These are phyloP conservation scores for Verticillium klebahnii DNA, from an alignment of 2,329 filamentous ascomycete genomes.

Conservation along the genomic window DNA sequence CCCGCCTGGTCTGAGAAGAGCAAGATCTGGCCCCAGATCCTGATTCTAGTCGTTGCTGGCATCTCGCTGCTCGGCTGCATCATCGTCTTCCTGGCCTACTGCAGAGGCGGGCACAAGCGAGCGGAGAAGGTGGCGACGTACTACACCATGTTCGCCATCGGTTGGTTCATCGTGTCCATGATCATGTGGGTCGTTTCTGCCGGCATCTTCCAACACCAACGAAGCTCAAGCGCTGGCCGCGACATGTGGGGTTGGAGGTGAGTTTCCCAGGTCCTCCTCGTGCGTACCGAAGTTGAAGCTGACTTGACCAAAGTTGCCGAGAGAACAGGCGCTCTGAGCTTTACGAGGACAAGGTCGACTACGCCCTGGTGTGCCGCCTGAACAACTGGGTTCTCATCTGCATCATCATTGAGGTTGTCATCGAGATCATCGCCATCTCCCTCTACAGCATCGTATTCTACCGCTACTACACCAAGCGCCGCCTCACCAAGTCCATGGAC, in stretches of 20 bases:
- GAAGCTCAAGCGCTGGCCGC: slow-evolving; percentile 64
- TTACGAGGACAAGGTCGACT: slow-evolving; percentile 78
- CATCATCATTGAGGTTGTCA: slow-evolving; percentile 92
- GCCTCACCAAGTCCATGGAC: slow-evolving; percentile 95
- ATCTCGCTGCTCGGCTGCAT: slow-evolving; percentile 78
- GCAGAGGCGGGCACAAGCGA: slow-evolving; percentile 77
- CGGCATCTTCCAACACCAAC: slow-evolving; percentile 74
- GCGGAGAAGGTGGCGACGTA: slow-evolving; percentile 94
- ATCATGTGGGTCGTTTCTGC: slow-evolving; percentile 89
- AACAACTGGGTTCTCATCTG: slow-evolving; percentile 95
- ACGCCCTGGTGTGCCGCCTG: slow-evolving; percentile 85
- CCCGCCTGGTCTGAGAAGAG: slow-evolving; percentile 81
- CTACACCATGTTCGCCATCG: slow-evolving; percentile 90
- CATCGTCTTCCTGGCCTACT: slow-evolving; percentile 79
- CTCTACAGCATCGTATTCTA: slow-evolving; percentile 97
- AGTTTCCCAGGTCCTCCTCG: neutral
- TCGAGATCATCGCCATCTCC: slow-evolving; percentile 85
- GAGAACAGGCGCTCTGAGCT: slow-evolving; percentile 76
- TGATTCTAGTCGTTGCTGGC: slow-evolving; percentile 73
- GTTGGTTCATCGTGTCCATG: slow-evolving; percentile 90
- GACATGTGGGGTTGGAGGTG: slow-evolving; percentile 91
- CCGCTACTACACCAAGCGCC: slow-evolving; percentile 94
- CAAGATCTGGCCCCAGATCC: slow-evolving; percentile 82
- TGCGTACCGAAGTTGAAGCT: neutral
- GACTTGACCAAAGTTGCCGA: slow-evolving; percentile 55